Evolutionary conservation across 192 early-diverging fungal species (phyloP).

Genomic region (Backusella circina): DNA sequence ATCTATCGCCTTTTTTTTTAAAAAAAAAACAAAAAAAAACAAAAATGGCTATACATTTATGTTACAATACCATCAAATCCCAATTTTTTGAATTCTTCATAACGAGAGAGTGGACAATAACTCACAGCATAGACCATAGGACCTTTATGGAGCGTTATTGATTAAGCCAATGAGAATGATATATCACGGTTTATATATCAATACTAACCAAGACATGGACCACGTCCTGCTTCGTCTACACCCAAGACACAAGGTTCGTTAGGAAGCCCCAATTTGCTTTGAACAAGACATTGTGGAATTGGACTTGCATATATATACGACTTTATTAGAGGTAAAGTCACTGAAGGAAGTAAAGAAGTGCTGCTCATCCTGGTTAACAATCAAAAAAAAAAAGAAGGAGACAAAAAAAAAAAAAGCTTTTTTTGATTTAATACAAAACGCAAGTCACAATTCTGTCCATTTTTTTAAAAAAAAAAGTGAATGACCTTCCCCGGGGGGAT

Average conservation of each 20-base stretch:
- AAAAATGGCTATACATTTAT: too few species aligned
- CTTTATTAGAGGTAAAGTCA: conserved; percentile 25
- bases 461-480: neutral
- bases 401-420: neutral
- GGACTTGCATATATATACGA: conserved; percentile 41
- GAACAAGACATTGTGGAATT: conserved; percentile 19
- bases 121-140: conserved; percentile 98
- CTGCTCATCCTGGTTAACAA: neutral
- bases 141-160: conserved; percentile 43
- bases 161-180: too few species aligned
- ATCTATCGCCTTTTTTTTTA: conserved; percentile 64
- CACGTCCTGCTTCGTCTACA: conserved; percentile 96
- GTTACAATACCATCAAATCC: conserved; percentile 89
- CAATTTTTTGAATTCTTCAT: conserved; percentile 59
- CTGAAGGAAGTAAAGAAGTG: conserved; percentile 9
- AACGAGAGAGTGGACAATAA: conserved; percentile 65
- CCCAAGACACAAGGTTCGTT: conserved; percentile 71
- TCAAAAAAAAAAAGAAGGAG: neutral
- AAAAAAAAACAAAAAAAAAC: too few species aligned
- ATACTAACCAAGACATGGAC: conserved; percentile 79
- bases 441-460: neutral
- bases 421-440: neutral
- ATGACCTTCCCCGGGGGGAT: neutral
- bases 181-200: neutral
- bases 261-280: conserved; percentile 4